phyloP scores from a whole-genome alignment of 768 basidiomycete species.

The Lentinula edodes region DNA sequence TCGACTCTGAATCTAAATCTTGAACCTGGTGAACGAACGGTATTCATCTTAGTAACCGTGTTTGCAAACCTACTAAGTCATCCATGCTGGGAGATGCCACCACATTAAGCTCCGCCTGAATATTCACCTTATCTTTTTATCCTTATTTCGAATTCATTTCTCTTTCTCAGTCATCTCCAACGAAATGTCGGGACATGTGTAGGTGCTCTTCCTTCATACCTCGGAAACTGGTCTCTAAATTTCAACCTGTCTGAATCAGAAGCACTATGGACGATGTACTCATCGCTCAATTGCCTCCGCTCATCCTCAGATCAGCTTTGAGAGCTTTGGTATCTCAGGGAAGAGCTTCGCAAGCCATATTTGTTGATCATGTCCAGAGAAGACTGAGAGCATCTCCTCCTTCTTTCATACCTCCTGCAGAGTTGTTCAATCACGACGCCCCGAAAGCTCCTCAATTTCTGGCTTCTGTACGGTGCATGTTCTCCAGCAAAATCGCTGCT shows the following conservation, averaged over 20 bases:
- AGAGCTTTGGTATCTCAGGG: slow-evolving; percentile 10
- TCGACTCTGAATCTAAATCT: too few species aligned
- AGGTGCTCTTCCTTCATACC: background rate
- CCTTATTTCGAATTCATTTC: background rate
- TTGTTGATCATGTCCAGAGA: slow-evolving; percentile 11
- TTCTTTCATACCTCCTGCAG: slow-evolving; percentile 5
- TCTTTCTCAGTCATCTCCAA: background rate
- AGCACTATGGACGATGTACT: slow-evolving; percentile 15
- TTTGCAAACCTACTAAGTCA: background rate
- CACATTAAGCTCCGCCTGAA: background rate
- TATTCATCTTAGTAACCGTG: background rate
- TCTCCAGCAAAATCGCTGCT: slow-evolving; percentile 9
- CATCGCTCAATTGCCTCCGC: slow-evolving; percentile 9
- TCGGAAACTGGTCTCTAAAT: background rate
- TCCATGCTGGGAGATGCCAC: background rate
- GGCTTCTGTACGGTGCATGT: slow-evolving; percentile 9
- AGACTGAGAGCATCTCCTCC: slow-evolving; percentile 7
- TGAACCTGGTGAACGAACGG: background rate
- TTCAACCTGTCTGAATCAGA: background rate
- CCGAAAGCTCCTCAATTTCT: slow-evolving; percentile 5
- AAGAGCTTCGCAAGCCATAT: slow-evolving; percentile 3
- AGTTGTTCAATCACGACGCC: slow-evolving; percentile 4
- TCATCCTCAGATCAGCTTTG: slow-evolving; percentile 10
- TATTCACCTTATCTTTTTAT: background rate
- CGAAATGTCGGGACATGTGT: slow-evolving; percentile 5